phyloP scores from a whole-genome alignment of 495 filamentous ascomycete genomes.

The Penicillium samsonianum region DNA sequence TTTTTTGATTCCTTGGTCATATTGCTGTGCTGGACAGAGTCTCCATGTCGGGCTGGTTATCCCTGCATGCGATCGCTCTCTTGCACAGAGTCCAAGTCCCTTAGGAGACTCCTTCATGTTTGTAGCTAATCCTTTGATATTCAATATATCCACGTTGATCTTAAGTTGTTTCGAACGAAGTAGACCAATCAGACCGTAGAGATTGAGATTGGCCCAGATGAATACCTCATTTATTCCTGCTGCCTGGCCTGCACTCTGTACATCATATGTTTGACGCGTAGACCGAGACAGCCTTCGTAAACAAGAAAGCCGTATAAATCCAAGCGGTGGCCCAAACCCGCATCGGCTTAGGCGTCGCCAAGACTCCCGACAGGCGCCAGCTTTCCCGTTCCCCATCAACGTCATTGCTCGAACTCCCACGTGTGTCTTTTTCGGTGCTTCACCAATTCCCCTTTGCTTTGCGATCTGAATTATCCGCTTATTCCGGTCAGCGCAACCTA shows the following conservation, averaged over 20 bases:
- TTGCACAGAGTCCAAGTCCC: not conserved
- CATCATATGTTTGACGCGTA: not conserved
- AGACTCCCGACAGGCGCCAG: conserved; percentile 39
- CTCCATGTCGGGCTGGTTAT: conserved; percentile 6
- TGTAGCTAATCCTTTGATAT: not conserved
- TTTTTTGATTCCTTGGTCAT: not conserved
- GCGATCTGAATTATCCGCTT: conserved; percentile 14
- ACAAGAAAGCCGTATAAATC: not conserved
- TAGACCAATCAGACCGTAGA: conserved; percentile 2
- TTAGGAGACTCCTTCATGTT: conserved; percentile 4
- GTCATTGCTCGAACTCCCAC: conserved; percentile 37
- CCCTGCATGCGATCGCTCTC: conserved; percentile 6
- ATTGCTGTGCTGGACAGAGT: not conserved
- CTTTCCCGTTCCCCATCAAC: conserved; percentile 40
- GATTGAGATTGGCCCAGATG: not conserved
- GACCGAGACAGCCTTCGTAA: not conserved
- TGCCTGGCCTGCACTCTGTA: not conserved
- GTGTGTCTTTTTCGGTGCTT: conserved; percentile 16
- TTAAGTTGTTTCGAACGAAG: not conserved
- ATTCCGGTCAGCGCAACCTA: conserved; percentile 20
- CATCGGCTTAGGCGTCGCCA: conserved; percentile 33
- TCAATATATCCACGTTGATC: not conserved
- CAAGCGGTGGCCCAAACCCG: conserved; percentile 3
- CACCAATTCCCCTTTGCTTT: conserved; percentile 2
- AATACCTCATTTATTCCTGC: not conserved